Evolutionary conservation across 208 protist genomes (phyloP).

Genomic region (Herpetomonas tarakana): DNA sequence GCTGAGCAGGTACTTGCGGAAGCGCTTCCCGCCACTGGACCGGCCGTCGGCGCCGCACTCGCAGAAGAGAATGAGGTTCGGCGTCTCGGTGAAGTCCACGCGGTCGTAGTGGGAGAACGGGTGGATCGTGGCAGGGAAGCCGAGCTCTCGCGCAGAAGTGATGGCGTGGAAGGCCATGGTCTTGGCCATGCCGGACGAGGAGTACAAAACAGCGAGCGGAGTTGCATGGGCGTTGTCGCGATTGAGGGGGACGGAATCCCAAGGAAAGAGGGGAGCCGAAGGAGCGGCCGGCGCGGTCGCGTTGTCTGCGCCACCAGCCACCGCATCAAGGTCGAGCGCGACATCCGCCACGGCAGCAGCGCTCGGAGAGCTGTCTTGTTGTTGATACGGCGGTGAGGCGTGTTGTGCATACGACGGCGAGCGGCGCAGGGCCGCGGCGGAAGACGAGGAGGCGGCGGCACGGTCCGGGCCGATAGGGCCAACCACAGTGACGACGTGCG

Average conservation of each 20-base stretch:
- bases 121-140: constrained; percentile 26
- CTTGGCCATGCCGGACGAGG: constrained; percentile 47
- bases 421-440: too few relatives aligned
- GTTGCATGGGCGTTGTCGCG: constrained; percentile 19
- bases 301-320: not conserved
- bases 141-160: constrained; percentile 20
- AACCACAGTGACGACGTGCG: too few relatives aligned
- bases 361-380: not conserved
- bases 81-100: constrained; percentile 17
- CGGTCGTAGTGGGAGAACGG: constrained; percentile 28
- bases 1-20: constrained; percentile 32
- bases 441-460: not conserved
- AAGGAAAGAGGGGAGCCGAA: constrained; percentile 18
- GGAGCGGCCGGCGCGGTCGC: not conserved
- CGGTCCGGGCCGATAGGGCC: too few relatives aligned
- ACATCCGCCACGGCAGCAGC: not conserved
- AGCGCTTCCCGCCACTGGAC: constrained; percentile 23
- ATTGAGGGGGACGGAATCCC: constrained; percentile 29
- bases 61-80: constrained; percentile 47
- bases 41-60: constrained; percentile 25
- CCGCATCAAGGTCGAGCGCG: not conserved
- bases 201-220: constrained; percentile 35
- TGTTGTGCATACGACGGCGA: too few relatives aligned
- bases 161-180: constrained; percentile 35
- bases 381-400: too few relatives aligned